Base-by-base conservation (phyloP, 225 moss, liverwort and hornwort species). In the Straminergon stramineum region DNA sequence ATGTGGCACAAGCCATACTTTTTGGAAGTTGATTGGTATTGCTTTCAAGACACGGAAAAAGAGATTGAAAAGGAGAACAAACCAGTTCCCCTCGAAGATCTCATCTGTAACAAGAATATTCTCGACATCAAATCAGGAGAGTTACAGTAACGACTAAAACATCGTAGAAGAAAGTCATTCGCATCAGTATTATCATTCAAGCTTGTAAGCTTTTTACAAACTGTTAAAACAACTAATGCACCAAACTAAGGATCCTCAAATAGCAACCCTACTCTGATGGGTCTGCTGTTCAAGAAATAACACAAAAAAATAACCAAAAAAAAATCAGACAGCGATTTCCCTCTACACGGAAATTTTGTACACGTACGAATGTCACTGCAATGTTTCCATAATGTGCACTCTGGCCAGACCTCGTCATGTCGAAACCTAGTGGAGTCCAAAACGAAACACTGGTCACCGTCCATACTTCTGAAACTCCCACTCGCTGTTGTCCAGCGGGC, bases 391-490 rank as follows among this genome's bases (percentile, higher is more conserved):
- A 17, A 67, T 64, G 68, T 69, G 64, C 67, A 53, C 55, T 28
- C 27, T 55, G 71, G 45, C 41, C 45, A 53, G 70, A 51, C 37
- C 77, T 61, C 45, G 30, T 66, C 57, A 64, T 63, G 39, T 48
- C 57, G 57, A 67, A 35, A 58, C 57, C 79, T 69, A 24, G 45
- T 63, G 70, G 71, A 65, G 51, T 70, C 74, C 87, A 13, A 39
- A 84, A 83, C 26, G 39, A 34, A 66, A 56, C 26, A 35, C 51
- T 90, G 5, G 15, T 70, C 79, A 96, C 70, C 95, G 95, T 41
- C 98, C 96, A 51, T 97, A 96, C 88, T 98, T 96, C 89, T 98
- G 98, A 68, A 90, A 91, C 81, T 91, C 91, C 89, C 90, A 93
- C 87, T 91, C 90, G 57, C 89, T 91, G 81, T 98, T 96, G 87